phyloP scores from a whole-genome alignment of 2,329 filamentous ascomycete genomes.

The Lasiodiplodia hormozganensis region DNA sequence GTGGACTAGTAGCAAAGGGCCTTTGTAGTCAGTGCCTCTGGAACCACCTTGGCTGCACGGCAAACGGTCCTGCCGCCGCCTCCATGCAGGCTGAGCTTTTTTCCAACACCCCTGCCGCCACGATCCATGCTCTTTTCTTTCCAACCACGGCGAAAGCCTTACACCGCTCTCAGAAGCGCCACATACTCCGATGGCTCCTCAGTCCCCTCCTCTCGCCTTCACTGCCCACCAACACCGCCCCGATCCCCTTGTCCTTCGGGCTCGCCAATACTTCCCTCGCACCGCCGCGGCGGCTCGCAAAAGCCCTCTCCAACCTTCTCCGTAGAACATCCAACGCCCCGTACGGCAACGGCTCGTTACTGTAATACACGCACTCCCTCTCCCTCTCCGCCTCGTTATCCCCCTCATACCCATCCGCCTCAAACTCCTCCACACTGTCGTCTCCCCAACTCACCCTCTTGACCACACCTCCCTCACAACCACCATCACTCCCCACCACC shows the following conservation, averaged over 20 bases:
- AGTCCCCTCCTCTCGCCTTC: conserved; percentile 3
- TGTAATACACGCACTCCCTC: conserved; percentile 12
- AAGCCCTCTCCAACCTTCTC: conserved; percentile 31
- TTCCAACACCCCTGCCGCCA: neutral
- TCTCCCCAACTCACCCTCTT: neutral
- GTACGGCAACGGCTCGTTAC: conserved; percentile 32
- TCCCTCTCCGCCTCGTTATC: neutral
- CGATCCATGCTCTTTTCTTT: neutral
- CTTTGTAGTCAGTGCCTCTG: neutral
- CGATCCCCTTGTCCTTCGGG: conserved; percentile 39
- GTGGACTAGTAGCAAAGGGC: neutral
- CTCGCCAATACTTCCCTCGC: conserved; percentile 21
- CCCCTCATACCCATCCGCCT: neutral
- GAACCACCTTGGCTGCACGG: neutral
- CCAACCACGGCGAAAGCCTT: neutral
- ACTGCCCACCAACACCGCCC: conserved; percentile 13
- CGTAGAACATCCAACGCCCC: conserved; percentile 35
- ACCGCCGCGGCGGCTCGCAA: conserved; percentile 3
- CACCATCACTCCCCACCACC: neutral
- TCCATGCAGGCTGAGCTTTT: neutral
- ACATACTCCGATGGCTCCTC: conserved; percentile 25
- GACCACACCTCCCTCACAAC: neutral
- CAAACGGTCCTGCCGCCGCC: conserved; percentile 19
- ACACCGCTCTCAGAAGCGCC: conserved; percentile 22
- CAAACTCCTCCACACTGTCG: neutral